Base-by-base conservation (phyloP, 2,329 filamentous ascomycete genomes). In the Penicillium palitans region DNA sequence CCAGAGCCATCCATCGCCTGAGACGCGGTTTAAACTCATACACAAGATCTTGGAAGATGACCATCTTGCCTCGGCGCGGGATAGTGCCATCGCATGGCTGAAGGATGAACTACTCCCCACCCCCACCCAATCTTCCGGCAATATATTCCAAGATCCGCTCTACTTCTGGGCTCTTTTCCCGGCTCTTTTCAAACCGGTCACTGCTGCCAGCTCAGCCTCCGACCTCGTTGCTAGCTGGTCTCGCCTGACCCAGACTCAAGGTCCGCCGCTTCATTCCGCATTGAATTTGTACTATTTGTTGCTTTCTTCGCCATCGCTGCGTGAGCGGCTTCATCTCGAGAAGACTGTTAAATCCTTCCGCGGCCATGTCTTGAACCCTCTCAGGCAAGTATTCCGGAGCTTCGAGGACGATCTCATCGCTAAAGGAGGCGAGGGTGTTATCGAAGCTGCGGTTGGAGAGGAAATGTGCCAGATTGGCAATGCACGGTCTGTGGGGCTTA, bases 271-370 rank as follows among this genome's bases (percentile, higher is more conserved):
- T 60, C 80, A 86, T 25, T 79, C 83, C 0, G 78, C 79, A 0
- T 74, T 87, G 33, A 87, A 83, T 61, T 79, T 87, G n/a, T 81
- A 86, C 64, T 85, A 83, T 65, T 70, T 86, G 0, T 73, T 87
- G 0, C 72, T 85, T 2, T 78, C 77, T 1, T 83, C 83, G 0
- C 67, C 75, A 13, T 73, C 77, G 17, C 71, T 86, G 1, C 79
- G 81, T 33, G 67, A 76, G 21, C 68, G 68, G 1, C 72, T 87
- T 0, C 78, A 80, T 35, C 76, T 86, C 2, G 67, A 69, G 24
- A 72, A 73, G 58, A 70, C 72, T 0, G 64, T 72, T 25, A 51
- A 64, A 2, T 71, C 64, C 55, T 75, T 78, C 64, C 71, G 67
- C 17, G 64, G 55, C 17, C 63, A 70, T 9, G 75, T 75, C 31